Percentiles rank a stretch among this genome's conserved stretches.
Conservation (phyloP, 2,329 filamentous ascomycete species). For the Calonectria pauciramosa region DNA sequence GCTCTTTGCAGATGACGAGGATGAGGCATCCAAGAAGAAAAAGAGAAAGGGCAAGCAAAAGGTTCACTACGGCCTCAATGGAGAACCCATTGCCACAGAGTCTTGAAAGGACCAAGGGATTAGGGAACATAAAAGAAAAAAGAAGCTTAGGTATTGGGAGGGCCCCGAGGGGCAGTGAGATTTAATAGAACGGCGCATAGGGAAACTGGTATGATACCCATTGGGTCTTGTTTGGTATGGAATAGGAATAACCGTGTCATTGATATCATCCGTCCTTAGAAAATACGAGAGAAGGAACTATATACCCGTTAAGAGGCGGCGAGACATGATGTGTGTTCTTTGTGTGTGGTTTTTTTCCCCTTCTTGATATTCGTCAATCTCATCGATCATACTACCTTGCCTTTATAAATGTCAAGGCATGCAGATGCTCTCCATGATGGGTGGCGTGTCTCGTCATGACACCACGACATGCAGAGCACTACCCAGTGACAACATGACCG, state of each 20-base stretch:
- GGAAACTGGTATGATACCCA: conserved; percentile 44
- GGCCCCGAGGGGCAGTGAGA: conserved; percentile 13
- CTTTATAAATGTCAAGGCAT: conserved; percentile 33
- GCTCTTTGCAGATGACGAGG: conserved; percentile 60
- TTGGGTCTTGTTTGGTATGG: conserved; percentile 37
- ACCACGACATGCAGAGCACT: conserved; percentile 35
- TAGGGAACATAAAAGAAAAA: background rate
- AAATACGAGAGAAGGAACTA: conserved; percentile 9
- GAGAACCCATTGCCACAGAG: conserved; percentile 50
- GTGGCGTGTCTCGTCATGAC: conserved; percentile 33
- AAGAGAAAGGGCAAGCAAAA: conserved; percentile 52
- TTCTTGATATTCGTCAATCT: conserved; percentile 43
- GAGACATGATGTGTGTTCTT: conserved; percentile 14
- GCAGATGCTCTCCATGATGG: conserved; percentile 32
- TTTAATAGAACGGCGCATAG: conserved; percentile 37
- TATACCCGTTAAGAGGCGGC: conserved; percentile 12
- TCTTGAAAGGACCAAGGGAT: conserved; percentile 25
- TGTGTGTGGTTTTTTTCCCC: conserved; percentile 9
- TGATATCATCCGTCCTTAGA: conserved; percentile 25
- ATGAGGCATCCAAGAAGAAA: conserved; percentile 48
- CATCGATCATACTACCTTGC: conserved; percentile 40
- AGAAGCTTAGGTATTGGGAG: conserved; percentile 6
- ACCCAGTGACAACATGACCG: conserved; percentile 28
- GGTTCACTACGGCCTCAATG: conserved; percentile 54
- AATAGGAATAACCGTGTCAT: conserved; percentile 24